Conservation (phyloP, 2,329 filamentous ascomycete genomes). For the Hansfordia pulvinata region DNA sequence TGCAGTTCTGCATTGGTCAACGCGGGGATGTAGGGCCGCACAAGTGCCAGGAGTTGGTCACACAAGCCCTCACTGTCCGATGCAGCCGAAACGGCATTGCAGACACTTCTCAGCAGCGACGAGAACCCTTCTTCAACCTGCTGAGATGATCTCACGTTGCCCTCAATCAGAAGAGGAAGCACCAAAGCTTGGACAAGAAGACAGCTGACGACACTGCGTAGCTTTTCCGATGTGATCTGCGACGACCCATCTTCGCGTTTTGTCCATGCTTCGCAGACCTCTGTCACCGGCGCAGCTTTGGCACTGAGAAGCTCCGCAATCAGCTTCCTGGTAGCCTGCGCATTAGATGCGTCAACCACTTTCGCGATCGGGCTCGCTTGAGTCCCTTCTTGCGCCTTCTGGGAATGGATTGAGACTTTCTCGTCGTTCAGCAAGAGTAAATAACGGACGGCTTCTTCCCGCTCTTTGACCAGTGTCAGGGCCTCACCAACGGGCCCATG, state of each 20-base stretch:
- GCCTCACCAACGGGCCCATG: constrained; percentile 34
- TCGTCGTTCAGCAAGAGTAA: constrained; percentile 35
- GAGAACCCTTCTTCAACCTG: constrained; percentile 31
- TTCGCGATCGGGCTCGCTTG: constrained; percentile 6
- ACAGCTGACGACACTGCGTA: constrained; percentile 37
- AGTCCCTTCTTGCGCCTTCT: constrained; percentile 1
- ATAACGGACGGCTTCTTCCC: constrained; percentile 34
- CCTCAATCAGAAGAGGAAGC: constrained; percentile 29
- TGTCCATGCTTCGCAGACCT: constrained; percentile 32
- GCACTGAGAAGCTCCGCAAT: constrained; percentile 39
- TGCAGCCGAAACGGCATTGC: constrained; percentile 25
- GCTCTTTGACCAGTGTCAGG: constrained; percentile 28
- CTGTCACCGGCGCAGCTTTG: constrained; percentile 34
- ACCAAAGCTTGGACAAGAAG: constrained; percentile 30
- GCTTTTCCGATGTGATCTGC: constrained; percentile 36
- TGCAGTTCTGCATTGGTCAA: constrained; percentile 23
- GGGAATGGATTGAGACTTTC: constrained; percentile 2
- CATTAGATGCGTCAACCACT: constrained; percentile 19
- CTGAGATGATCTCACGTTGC: constrained; percentile 32
- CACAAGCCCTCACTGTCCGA: constrained; percentile 31
- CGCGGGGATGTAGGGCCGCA: constrained; percentile 31
- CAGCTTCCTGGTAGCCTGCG: constrained; percentile 32
- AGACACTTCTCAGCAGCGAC: constrained; percentile 23
- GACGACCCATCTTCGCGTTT: constrained; percentile 27
- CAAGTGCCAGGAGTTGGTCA: constrained; percentile 28